A percentile compares a stretch with the other conserved stretches of the same genome.
These are phyloP conservation scores for Saccharomyces paradoxus DNA, from an alignment of 805 yeast species.

Conservation along the genomic window DNA sequence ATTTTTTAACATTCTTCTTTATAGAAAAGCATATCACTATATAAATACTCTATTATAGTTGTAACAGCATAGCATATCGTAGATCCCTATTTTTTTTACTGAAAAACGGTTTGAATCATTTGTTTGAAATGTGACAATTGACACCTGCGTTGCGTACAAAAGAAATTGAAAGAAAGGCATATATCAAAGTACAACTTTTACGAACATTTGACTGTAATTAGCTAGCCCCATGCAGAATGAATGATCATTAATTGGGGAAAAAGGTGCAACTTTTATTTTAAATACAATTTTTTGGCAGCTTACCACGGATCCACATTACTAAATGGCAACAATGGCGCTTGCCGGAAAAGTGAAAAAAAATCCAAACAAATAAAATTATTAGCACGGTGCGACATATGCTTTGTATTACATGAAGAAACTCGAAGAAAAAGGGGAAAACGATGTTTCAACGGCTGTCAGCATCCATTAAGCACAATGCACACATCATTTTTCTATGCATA, in stretches of 20 bases:
- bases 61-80: not conserved
- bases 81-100: not conserved
- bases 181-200: no score
- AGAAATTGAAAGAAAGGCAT: not conserved
- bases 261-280: not conserved
- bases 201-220: not conserved
- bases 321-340: not conserved
- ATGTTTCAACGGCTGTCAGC: not conserved
- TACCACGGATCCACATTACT: not conserved
- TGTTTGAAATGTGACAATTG: not conserved
- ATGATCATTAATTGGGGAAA: not conserved
- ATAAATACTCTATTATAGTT: not conserved
- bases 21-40: not conserved
- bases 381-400: not conserved
- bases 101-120: not conserved
- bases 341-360: not conserved
- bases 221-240: not conserved
- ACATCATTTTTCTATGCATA: slow-evolving; percentile 39
- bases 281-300: not conserved
- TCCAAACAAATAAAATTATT: not conserved
- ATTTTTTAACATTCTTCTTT: not conserved
- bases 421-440: not conserved
- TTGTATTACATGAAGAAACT: not conserved
- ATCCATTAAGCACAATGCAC: slow-evolving; percentile 4
- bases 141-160: not conserved